phyloP scores from a whole-genome alignment of 192 early-diverging fungal species.

The Endogone sp. region DNA sequence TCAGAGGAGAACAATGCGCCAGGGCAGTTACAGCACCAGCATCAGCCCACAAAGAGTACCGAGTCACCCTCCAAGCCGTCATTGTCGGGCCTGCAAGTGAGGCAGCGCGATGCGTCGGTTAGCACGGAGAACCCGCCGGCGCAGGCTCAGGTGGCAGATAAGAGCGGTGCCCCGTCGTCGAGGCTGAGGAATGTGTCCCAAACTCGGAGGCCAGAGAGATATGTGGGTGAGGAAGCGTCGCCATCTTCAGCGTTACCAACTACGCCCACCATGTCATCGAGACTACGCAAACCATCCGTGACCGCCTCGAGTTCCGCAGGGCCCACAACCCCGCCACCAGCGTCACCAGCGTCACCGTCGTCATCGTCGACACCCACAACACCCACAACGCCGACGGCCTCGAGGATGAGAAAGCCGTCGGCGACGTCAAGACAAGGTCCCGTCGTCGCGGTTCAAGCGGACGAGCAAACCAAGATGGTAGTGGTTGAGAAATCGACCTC shows the following conservation, averaged over 20 bases:
- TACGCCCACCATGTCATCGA: not conserved
- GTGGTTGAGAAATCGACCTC: not conserved
- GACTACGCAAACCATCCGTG: not conserved
- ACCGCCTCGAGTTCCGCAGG: not conserved
- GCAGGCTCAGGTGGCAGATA: not conserved
- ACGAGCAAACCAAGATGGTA: not conserved
- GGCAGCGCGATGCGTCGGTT: not conserved
- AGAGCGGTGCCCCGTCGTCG: not conserved
- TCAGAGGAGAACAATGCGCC: not conserved
- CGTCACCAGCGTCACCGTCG: not conserved
- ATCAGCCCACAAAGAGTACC: not conserved
- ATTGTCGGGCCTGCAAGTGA: not conserved
- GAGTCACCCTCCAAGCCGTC: not conserved
- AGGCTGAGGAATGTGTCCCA: not conserved
- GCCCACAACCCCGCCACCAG: no score
- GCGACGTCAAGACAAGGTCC: not conserved
- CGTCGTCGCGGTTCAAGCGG: not conserved
- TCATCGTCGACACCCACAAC: not conserved
- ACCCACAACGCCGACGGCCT: not conserved
- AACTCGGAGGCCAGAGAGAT: not conserved
- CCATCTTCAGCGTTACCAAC: no score
- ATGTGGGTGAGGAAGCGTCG: no score
- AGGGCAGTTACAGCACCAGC: not conserved
- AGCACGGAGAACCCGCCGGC: not conserved
- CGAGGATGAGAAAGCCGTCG: not conserved